Evolutionary conservation across 352 stramenopile species (phyloP), one percentile per base, ranked within the genome.

Genomic region (Phytophthora lateralis): DNA sequence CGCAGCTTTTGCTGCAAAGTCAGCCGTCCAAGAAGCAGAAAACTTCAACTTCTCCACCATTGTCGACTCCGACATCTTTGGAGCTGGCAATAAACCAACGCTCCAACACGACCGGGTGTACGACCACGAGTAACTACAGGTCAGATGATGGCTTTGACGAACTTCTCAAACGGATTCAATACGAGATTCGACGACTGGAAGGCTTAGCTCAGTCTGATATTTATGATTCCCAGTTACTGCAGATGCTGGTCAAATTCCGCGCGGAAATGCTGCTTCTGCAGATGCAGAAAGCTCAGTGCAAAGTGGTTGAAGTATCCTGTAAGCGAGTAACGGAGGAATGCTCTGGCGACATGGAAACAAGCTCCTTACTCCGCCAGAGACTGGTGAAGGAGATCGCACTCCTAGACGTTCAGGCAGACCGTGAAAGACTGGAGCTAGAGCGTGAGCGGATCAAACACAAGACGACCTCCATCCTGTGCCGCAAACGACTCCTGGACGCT

Each of bases 371-470:
- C 7, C 63, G 58, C 3, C 32, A 70, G 27, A 66, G 63, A 45
- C 21, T 76, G 50, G 38, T 11, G 3, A 73, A 67, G 29, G 66
- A 73, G 46, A 66, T 78, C 26, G 39, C 51, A 0, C 42, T 82
- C 9, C 12, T 76, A 20, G 63, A 72, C 18, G 39, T 73, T 21
- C 68, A 76, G 38, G 57, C 54, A 6, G 50, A 66, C 37, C 59
- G 68, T 4, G 68, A 72, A 51, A 48, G 34, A 68, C 27, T 75
- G n/a, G 73, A 85, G 55, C 46, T 79, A 15, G 52, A 78, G 38
- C 66, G 73, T 12, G 73, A 82, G 39, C 71, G 62, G 30, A 69
- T 80, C 39, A 50, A 61, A 44, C 63, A 72, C 44, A 66, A 72
- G n/a, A 56, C 72, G 9, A 65, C 70, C 9, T 62, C 61, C 15